Conservation (phyloP, 2,329 filamentous ascomycete genomes). For the Pseudogymnoascus sp. region DNA sequence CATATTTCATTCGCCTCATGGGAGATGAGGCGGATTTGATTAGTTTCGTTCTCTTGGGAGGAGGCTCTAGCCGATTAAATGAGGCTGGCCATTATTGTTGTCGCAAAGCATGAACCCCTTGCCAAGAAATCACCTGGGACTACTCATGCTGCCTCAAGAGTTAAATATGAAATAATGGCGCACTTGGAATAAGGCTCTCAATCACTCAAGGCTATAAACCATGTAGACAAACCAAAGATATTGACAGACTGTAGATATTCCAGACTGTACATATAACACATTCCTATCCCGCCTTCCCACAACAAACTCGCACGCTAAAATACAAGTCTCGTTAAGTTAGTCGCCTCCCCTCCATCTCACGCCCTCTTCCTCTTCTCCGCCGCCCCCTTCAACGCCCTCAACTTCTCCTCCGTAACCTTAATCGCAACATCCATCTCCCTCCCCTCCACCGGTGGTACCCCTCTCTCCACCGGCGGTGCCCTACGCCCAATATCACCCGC, state of each 20-base stretch:
- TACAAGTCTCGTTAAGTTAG: conserved; percentile 4
- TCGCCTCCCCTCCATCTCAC: neutral
- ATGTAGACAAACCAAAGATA: too few relatives aligned
- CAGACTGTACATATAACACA: neutral
- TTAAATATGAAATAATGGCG: too few relatives aligned
- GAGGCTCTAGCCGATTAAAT: too few relatives aligned
- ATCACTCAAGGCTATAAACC: too few relatives aligned
- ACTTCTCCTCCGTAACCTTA: conserved; percentile 71
- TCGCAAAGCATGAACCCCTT: too few relatives aligned
- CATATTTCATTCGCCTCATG: too few relatives aligned
- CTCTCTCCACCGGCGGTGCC: conserved; percentile 19
- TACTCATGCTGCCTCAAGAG: too few relatives aligned
- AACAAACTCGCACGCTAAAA: conserved; percentile 1
- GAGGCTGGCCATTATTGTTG: too few relatives aligned
- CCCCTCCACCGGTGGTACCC: conserved; percentile 22
- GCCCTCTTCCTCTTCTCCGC: conserved; percentile 39
- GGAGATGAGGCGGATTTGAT: too few relatives aligned
- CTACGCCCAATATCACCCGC: neutral
- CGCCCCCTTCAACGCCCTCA: conserved; percentile 67
- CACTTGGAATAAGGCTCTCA: too few relatives aligned
- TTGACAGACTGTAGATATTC: neutral
- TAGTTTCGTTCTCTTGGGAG: too few relatives aligned
- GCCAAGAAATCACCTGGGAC: neutral
- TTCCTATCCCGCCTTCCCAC: neutral
- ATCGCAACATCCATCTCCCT: conserved; percentile 27